Evolutionary conservation across 169 alveolate genomes (phyloP), one percentile per base, ranked within the genome.

Genomic region (Cryptosporidium xiaoi): DNA sequence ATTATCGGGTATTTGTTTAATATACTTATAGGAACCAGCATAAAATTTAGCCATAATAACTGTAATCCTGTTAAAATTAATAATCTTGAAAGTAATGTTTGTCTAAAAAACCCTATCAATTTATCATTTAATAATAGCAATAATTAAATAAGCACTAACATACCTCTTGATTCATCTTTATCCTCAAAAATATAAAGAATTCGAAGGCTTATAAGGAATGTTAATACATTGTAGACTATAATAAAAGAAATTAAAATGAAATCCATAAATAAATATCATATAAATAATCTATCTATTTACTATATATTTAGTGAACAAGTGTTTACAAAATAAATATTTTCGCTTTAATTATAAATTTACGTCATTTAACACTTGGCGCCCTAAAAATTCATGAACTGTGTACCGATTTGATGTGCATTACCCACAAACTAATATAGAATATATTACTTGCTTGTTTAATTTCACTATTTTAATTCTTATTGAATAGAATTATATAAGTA

Each of bases 81-180:
- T 27, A 77, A 40, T 62, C 87, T 77, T 12, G 64, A 24, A 34
- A 77, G 13, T 15, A 77, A 12, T 3, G 77, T 71, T 48, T 77
- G 77, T 4, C 18, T 77, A 27, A 62, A 44, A 77, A 40, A 50
- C 13, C 71, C 87, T 77, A 34, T 1, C 20, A 18, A 50, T 24
- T 51, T 40, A 77, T 56, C 1, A 77, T 2, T 3, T 1, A 40
- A 69, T 1, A 69, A 15, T 33, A 24, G 27, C 0, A 53, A n/a
- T 53, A 5, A n/a, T 53, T 53, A 6, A 20, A 20, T 62, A 13
- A 0, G 24, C 33, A 27, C 2, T 7, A 31, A 58, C 87, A 44
- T 77, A 77, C 87, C 87, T 77, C 64, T 77, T 60, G 71, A 56
- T 29, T 77, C 87, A 16, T 77, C 87, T 12, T 55, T 31, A 77